Percentiles rank a stretch among this genome's conserved stretches.
These are phyloP conservation scores for Kazachstania bromeliacearum DNA, from an alignment of 805 yeast genomes.

Conservation along the genomic window DNA sequence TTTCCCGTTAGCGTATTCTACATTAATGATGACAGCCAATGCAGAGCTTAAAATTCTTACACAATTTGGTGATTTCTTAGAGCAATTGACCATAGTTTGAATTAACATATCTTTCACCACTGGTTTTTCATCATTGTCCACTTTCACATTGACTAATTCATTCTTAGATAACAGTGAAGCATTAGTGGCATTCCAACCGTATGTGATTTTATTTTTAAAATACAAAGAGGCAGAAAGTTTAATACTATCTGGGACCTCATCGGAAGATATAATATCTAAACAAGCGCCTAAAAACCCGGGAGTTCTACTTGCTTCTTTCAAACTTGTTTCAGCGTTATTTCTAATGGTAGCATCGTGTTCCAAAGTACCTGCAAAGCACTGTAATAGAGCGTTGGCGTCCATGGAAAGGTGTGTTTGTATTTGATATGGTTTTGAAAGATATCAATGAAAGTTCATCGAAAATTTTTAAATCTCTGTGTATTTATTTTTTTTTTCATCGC, in stretches of 20 bases:
- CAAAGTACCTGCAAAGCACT: conserved; percentile 72
- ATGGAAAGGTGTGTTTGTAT: conserved; percentile 28
- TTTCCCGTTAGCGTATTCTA: conserved; percentile 37
- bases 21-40: conserved; percentile 40
- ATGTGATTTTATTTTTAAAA: conserved; percentile 63
- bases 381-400: conserved; percentile 61
- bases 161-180: conserved; percentile 15
- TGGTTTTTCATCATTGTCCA: conserved; percentile 67
- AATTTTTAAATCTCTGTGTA: too few relatives aligned
- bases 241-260: conserved; percentile 41
- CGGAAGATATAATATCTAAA: conserved; percentile 56
- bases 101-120: conserved; percentile 60
- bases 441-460: not conserved
- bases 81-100: conserved; percentile 45
- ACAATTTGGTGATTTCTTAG: conserved; percentile 31
- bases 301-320: conserved; percentile 45
- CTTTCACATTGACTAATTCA: conserved; percentile 24
- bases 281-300: conserved; percentile 80
- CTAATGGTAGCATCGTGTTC: conserved; percentile 55
- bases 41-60: conserved; percentile 43
- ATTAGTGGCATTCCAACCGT: conserved; percentile 44
- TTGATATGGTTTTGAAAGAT: not conserved
- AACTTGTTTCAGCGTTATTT: conserved; percentile 58
- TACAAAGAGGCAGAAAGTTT: conserved; percentile 71
- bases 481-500: too few relatives aligned